phyloP scores from a whole-genome alignment of 2,329 filamentous ascomycete species.

The Gaeumannomyces tritici region DNA sequence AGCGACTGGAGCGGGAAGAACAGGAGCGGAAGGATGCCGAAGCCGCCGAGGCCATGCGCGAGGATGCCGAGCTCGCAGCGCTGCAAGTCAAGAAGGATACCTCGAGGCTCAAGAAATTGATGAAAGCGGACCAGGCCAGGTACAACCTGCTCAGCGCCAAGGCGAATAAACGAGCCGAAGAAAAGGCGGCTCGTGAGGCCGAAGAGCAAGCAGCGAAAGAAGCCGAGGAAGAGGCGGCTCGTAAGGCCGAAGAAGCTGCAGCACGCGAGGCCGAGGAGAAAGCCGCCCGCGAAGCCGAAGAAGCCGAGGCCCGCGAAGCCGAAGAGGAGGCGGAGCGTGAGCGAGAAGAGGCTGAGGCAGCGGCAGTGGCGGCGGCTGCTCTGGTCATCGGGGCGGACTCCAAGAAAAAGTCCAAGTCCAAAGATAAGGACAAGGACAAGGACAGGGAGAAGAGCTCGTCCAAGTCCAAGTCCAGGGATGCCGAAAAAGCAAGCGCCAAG shows the following conservation, averaged over 20 bases:
- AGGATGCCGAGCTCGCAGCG: conserved; percentile 22
- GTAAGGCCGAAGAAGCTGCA: conserved; percentile 12
- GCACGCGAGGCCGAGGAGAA: conserved; percentile 18
- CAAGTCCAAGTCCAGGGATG: conserved; percentile 17
- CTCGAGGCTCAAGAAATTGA: conserved; percentile 16
- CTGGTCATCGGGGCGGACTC: conserved; percentile 5
- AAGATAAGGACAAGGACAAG: conserved; percentile 16
- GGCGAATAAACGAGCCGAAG: conserved; percentile 11
- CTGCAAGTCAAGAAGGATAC: conserved; percentile 18
- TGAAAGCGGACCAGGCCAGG: conserved; percentile 18
- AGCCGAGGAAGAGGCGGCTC: conserved; percentile 15
- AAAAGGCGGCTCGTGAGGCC: conserved; percentile 21
- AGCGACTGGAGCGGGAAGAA: conserved; percentile 13
- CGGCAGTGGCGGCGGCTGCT: conserved; percentile 13
- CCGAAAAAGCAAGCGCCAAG: conserved; percentile 6
- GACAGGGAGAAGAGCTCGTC: conserved; percentile 12
- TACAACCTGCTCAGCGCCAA: conserved; percentile 24
- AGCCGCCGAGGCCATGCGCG: conserved; percentile 26
- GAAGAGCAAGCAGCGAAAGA: conserved; percentile 4
- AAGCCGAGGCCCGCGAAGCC: conserved; percentile 5
- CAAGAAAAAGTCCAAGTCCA: conserved; percentile 33
- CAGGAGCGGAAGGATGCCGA: conserved; percentile 19
- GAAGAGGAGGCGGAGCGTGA: conserved; percentile 16
- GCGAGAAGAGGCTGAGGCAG: conserved; percentile 13
- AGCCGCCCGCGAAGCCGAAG: conserved; percentile 10